phyloP scores from a whole-genome alignment of 2,329 filamentous ascomycete genomes.

The Scedosporium minutisporum region DNA sequence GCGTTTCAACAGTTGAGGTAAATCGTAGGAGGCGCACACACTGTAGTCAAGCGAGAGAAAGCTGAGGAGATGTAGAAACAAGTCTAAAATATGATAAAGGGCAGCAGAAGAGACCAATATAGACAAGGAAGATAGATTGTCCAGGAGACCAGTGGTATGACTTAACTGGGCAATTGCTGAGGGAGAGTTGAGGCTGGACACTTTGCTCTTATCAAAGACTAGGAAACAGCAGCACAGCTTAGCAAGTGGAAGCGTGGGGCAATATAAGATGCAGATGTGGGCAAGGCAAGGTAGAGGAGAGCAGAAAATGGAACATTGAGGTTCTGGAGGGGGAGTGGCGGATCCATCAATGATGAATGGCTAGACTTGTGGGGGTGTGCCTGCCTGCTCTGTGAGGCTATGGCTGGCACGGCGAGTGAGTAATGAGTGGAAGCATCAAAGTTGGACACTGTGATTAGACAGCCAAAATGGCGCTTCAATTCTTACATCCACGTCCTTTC shows the following conservation, averaged over 20 bases:
- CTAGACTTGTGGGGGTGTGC: not conserved
- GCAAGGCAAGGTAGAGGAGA: not conserved
- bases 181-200: not conserved
- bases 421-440: not conserved
- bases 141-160: not conserved
- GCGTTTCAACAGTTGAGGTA: not conserved
- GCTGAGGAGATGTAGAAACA: not conserved
- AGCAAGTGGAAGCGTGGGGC: not conserved
- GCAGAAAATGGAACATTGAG: not conserved
- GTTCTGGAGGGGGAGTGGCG: not conserved
- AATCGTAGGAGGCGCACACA: not conserved
- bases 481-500: not conserved
- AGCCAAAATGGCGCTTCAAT: too few relatives aligned
- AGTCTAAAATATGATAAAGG: not conserved
- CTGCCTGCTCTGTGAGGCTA: not conserved
- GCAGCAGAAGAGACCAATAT: not conserved
- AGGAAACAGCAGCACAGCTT: not conserved
- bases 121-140: not conserved
- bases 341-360: not conserved
- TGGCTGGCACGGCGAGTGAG: not conserved
- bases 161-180: not conserved
- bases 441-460: not conserved
- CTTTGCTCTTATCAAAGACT: not conserved
- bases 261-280: not conserved
- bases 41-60: not conserved